Evolutionary conservation across 257 asterid species (phyloP).

Genomic region (Gynochthodes officinalis): DNA sequence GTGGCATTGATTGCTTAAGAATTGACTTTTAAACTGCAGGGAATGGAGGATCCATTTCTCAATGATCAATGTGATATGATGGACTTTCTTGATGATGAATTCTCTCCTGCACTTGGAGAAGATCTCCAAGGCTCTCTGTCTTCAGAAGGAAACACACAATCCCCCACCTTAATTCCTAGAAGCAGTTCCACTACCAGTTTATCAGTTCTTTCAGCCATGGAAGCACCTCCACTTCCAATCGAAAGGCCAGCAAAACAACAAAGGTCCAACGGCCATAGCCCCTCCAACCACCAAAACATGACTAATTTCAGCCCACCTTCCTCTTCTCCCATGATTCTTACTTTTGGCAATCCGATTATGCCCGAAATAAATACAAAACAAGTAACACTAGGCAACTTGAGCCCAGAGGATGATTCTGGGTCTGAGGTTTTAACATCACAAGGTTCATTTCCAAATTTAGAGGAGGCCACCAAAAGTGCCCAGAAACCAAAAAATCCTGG

Average conservation of each 20-base stretch:
- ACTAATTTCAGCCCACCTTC: background rate
- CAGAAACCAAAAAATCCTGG: slow-evolving; percentile 16
- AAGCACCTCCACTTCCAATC: background rate
- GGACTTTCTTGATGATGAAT: slow-evolving; percentile 8
- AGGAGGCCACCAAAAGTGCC: background rate
- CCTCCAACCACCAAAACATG: background rate
- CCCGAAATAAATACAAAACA: slow-evolving; percentile 13
- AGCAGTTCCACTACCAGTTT: slow-evolving; percentile 5
- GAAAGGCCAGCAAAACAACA: background rate
- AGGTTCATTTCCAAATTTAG: slow-evolving; percentile 9
- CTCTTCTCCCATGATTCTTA: slow-evolving; percentile 15
- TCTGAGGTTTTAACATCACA: slow-evolving; percentile 8
- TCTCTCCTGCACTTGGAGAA: background rate
- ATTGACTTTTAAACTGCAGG: background rate
- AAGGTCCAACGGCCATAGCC: background rate
- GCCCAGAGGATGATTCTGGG: slow-evolving; percentile 4
- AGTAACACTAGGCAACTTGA: background rate
- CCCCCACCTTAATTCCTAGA: slow-evolving; percentile 3
- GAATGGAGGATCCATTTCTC: slow-evolving; percentile 13
- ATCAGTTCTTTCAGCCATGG: slow-evolving; percentile 1
- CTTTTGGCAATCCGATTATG: slow-evolving; percentile 17
- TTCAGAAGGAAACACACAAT: background rate
- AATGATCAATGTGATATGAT: slow-evolving; percentile 8
- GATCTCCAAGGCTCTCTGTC: background rate
- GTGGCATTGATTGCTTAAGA: background rate